These are phyloP conservation scores for Lasiodiplodia sp. DNA, from an alignment of 2,329 filamentous ascomycete species.

Conservation along the genomic window DNA sequence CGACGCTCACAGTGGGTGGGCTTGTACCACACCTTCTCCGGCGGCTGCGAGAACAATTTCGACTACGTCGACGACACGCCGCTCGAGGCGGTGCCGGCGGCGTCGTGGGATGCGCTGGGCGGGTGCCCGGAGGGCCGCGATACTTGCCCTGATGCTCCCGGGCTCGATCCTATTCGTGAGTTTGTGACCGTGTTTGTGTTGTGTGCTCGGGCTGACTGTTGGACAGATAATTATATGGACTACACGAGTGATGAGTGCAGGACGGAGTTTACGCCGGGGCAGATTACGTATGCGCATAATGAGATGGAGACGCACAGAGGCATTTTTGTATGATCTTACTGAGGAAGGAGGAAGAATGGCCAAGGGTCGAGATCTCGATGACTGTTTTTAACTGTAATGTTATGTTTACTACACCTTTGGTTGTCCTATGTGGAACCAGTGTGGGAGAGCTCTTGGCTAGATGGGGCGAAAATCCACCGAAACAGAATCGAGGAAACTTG, in stretches of 20 bases:
- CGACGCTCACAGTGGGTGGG: conserved; percentile 50
- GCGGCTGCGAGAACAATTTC: conserved; percentile 44
- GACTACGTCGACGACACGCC: conserved; percentile 53
- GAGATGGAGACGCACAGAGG: not conserved
- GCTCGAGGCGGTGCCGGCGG: conserved; percentile 39
- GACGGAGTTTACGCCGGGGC: conserved; percentile 6
- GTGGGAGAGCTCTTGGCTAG: too few relatives aligned
- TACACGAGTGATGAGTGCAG: conserved; percentile 34
- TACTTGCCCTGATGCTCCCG: conserved; percentile 41
- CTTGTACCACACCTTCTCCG: conserved; percentile 58
- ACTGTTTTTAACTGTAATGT: too few relatives aligned
- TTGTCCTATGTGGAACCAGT: too few relatives aligned
- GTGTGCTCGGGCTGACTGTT: not conserved
- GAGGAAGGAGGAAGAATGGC: not conserved
- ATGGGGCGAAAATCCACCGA: too few relatives aligned
- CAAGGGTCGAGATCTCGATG: too few relatives aligned
- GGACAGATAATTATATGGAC: conserved; percentile 46
- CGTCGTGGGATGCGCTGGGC: not conserved
- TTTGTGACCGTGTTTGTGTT: not conserved
- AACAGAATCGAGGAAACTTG: too few relatives aligned
- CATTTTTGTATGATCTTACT: not conserved
- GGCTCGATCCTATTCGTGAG: conserved; percentile 42
- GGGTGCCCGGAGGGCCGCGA: conserved; percentile 31
- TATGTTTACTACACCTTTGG: too few relatives aligned
- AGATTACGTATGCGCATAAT: not conserved